phyloP scores from a whole-genome alignment of 495 filamentous ascomycete species.

The Penicillium parvum region DNA sequence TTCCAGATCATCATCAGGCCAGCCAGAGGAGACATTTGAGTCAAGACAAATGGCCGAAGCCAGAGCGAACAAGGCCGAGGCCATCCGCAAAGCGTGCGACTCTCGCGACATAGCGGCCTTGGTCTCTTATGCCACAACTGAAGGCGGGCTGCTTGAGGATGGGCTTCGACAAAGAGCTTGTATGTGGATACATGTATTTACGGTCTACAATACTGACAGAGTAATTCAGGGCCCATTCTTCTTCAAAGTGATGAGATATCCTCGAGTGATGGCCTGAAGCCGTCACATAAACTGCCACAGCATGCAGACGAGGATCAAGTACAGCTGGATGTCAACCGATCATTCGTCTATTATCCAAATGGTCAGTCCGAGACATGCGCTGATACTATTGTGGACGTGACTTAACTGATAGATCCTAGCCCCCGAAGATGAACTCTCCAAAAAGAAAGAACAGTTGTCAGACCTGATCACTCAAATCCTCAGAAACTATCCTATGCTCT shows the following conservation, averaged over 20 bases:
- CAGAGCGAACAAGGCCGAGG: conserved; percentile 28
- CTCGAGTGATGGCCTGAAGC: conserved; percentile 19
- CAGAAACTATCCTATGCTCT: conserved; percentile 76
- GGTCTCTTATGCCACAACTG: conserved; percentile 60
- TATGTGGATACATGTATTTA: conserved; percentile 23
- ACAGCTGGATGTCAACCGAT: conserved; percentile 82
- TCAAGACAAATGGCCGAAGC: conserved; percentile 1
- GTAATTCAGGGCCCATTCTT: conserved; percentile 67
- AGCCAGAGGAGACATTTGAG: conserved; percentile 2
- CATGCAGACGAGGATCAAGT: conserved; percentile 90
- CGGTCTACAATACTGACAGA: conserved; percentile 1
- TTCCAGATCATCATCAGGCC: background rate
- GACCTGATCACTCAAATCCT: conserved; percentile 71
- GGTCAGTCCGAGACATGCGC: conserved; percentile 45
- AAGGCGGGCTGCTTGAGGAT: conserved; percentile 76
- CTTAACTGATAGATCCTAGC: conserved; percentile 16
- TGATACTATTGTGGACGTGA: background rate
- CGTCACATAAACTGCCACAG: conserved; percentile 54
- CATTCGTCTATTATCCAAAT: conserved; percentile 94
- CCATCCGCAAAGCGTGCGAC: conserved; percentile 66
- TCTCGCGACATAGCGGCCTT: conserved; percentile 59
- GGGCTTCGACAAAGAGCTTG: conserved; percentile 76
- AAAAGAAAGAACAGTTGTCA: conserved; percentile 67
- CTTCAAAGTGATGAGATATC: conserved; percentile 50
- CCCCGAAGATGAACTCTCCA: conserved; percentile 54